Conservation (phyloP, 306 rosid species). For the Pachyrhizus erosus region DNA sequence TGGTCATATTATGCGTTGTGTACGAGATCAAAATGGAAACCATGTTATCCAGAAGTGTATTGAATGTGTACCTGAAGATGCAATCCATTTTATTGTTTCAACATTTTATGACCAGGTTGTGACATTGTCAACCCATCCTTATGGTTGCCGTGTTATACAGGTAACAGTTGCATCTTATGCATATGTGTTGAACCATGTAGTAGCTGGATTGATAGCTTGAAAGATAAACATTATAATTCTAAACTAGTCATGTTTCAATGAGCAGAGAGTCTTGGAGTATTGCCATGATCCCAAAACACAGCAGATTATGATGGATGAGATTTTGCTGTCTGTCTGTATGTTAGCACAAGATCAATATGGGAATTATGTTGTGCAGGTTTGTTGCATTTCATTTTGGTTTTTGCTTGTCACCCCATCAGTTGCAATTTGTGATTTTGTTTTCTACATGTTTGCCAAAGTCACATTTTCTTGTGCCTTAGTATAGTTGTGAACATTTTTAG, state of each 20-base stretch:
- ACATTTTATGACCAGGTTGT: too few species aligned
- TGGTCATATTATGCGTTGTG: too few species aligned
- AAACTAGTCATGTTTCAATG: conserved; percentile 35
- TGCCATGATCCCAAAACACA: conserved; percentile 81
- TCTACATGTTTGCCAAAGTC: conserved; percentile 13
- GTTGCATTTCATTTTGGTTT: conserved; percentile 43
- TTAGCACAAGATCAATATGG: conserved; percentile 97
- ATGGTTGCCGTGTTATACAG: too few species aligned
- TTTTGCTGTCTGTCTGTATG: conserved; percentile 90
- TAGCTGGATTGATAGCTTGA: conserved; percentile 5
- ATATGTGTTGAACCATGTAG: conserved; percentile 17
- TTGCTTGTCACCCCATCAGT: background rate
- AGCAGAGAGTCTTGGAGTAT: conserved; percentile 92
- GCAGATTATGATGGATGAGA: conserved; percentile 95
- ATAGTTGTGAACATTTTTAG: background rate
- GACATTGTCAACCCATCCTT: too few species aligned
- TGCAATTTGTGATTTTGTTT: conserved; percentile 31
- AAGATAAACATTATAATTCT: conserved; percentile 22
- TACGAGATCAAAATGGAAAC: too few species aligned
- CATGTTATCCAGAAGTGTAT: too few species aligned
- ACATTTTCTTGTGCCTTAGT: background rate
- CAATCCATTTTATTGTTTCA: too few species aligned
- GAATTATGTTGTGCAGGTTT: conserved; percentile 96
- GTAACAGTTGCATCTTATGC: conserved; percentile 28
- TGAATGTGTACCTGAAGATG: too few species aligned